Conservation (phyloP, 2,329 filamentous ascomycete species). For the Cladosporium colombiae region DNA sequence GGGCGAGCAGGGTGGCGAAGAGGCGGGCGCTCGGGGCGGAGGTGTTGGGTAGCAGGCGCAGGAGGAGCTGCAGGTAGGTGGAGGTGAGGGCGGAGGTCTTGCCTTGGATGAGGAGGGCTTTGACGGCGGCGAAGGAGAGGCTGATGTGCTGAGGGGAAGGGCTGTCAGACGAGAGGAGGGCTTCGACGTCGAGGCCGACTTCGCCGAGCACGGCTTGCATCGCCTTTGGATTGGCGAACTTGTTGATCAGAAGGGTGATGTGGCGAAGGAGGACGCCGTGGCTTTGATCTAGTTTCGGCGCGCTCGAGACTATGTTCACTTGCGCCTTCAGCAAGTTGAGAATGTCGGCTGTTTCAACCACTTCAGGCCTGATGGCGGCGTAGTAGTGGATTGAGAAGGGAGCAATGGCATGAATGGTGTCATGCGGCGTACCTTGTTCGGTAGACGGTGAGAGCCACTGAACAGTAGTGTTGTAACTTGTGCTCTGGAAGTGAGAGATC, state of each 20-base stretch:
- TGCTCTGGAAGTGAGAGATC: constrained; percentile 47
- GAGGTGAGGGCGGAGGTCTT: constrained; percentile 48
- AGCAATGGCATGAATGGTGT: constrained; percentile 22
- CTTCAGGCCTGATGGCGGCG: constrained; percentile 34
- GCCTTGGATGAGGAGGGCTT: constrained; percentile 60
- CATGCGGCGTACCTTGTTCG: not conserved
- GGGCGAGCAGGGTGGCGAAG: constrained; percentile 60
- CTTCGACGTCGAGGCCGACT: constrained; percentile 38
- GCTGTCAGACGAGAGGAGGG: constrained; percentile 37
- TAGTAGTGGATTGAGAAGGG: constrained; percentile 37
- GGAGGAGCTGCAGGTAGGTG: constrained; percentile 46
- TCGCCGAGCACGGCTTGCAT: constrained; percentile 39
- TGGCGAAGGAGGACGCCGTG: constrained; percentile 43
- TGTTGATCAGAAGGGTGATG: constrained; percentile 51
- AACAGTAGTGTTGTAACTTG: constrained; percentile 33
- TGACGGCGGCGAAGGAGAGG: constrained; percentile 61
- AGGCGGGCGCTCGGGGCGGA: constrained; percentile 53
- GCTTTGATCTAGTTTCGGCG: constrained; percentile 30
- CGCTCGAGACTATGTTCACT: constrained; percentile 25
- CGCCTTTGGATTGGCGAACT: constrained; percentile 45
- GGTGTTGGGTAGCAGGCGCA: constrained; percentile 53
- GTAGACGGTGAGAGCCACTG: constrained; percentile 34
- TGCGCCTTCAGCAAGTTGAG: constrained; percentile 30
- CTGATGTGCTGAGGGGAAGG: constrained; percentile 48
- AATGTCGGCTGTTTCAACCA: constrained; percentile 33